Evolutionary conservation across 306 rosid species (phyloP).

Genomic region (Lotus japonicus): DNA sequence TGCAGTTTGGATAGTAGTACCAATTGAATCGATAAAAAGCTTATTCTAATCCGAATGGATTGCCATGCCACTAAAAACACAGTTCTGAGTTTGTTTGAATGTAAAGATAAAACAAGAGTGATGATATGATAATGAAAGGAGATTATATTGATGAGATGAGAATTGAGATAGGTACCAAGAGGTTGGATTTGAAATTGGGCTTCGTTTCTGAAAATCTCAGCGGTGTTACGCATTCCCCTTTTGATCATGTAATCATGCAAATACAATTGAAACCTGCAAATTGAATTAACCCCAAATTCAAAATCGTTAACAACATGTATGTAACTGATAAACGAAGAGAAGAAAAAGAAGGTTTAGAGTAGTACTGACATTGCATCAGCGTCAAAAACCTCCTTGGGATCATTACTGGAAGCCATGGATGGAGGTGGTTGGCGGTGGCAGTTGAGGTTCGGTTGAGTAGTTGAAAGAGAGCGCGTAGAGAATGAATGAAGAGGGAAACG

Average conservation of each 20-base stretch:
- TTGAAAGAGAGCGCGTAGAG: background rate
- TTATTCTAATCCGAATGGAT: too few relatives aligned
- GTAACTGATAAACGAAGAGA: background rate
- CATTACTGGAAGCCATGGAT: background rate
- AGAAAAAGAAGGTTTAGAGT: background rate
- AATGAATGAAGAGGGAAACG: background rate
- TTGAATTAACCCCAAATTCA: background rate
- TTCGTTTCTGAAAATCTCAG: constrained; percentile 41
- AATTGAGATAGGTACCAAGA: constrained; percentile 26
- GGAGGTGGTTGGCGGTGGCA: background rate
- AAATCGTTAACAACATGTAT: background rate
- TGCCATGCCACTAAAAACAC: background rate
- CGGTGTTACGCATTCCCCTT: constrained; percentile 32
- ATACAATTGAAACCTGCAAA: constrained; percentile 29
- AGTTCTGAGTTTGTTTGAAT: background rate
- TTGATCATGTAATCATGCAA: constrained; percentile 46
- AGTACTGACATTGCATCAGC: background rate
- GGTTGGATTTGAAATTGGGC: background rate
- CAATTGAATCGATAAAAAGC: background rate
- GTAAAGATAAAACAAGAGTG: too few relatives aligned
- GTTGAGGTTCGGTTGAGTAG: background rate
- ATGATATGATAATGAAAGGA: too few relatives aligned
- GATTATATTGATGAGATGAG: too few relatives aligned
- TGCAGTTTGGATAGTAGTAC: background rate
- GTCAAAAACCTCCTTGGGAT: background rate